These are phyloP conservation scores for Apostasia ramifera DNA, from an alignment of 106 monocot species.

Conservation along the genomic window DNA sequence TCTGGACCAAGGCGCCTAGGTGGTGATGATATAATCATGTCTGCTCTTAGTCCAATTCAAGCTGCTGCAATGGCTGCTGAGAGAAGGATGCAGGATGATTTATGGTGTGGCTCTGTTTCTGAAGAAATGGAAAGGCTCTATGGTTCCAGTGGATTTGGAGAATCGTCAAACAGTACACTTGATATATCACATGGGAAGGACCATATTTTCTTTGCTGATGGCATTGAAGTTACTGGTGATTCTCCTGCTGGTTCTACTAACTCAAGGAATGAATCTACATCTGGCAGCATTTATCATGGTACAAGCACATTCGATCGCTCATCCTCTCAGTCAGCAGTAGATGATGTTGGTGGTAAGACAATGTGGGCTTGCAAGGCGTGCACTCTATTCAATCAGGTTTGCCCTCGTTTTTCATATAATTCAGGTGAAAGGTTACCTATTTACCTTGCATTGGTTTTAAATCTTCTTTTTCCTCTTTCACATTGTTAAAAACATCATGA, in stretches of 20 bases:
- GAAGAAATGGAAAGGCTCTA: slow-evolving; percentile 2
- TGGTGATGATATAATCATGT: slow-evolving; percentile 73
- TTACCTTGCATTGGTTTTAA: no score
- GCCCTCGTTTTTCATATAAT: not conserved
- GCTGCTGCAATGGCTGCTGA: slow-evolving; percentile 98
- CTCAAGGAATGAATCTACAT: not conserved
- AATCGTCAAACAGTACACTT: slow-evolving; percentile 12
- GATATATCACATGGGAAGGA: slow-evolving; percentile 2
- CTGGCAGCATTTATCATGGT: not conserved
- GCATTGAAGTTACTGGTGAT: slow-evolving; percentile 1
- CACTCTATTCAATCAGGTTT: slow-evolving; percentile 81
- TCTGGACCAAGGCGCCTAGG: slow-evolving; percentile 72
- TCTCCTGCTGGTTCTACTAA: not conserved
- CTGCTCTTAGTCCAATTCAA: slow-evolving; percentile 77
- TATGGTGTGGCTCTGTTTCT: slow-evolving; percentile 80
- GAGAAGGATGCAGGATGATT: slow-evolving; percentile 81
- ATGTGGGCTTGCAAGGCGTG: slow-evolving; percentile 72
- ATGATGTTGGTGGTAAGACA: slow-evolving; percentile 17
- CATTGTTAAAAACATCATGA: no score
- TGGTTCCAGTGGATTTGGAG: slow-evolving; percentile 6
- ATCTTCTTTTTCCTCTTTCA: no score
- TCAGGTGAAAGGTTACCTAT: no score
- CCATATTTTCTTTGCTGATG: not conserved
- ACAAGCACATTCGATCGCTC: slow-evolving; percentile 3
- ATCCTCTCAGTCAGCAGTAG: slow-evolving; percentile 10